A percentile compares a stretch with the other conserved stretches of the same genome.
Conservation (phyloP, 2,329 filamentous ascomycete genomes). For the Aureobasidium sp. region DNA sequence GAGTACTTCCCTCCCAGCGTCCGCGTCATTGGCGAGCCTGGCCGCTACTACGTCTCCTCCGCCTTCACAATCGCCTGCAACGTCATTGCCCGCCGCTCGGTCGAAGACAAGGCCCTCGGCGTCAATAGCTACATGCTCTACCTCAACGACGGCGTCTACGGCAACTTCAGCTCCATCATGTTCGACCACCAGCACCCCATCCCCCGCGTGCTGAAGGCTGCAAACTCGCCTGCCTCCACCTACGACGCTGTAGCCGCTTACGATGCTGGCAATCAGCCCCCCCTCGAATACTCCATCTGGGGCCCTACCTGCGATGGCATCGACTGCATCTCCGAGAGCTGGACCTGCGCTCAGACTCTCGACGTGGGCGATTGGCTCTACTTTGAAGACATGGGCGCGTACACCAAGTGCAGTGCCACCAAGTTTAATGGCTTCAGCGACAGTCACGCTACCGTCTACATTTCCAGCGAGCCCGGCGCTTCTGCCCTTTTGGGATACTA, state of each 20-base stretch:
- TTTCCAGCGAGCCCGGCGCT: constrained; percentile 87
- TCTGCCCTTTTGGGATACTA: constrained; percentile 53
- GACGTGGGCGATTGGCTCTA: constrained; percentile 97
- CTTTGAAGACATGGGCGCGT: constrained; percentile 98
- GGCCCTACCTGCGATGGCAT: constrained; percentile 97
- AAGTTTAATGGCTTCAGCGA: constrained; percentile 97
- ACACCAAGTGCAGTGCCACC: constrained; percentile 96
- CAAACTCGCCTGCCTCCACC: constrained; percentile 31
- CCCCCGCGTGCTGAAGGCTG: constrained; percentile 66
- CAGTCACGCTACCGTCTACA: constrained; percentile 84
- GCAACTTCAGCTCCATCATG: constrained; percentile 98
- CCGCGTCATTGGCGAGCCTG: constrained; percentile 88
- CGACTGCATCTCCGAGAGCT: constrained; percentile 80
- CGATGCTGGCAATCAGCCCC: constrained; percentile 35
- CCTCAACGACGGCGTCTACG: constrained; percentile 94
- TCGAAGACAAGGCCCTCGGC: constrained; percentile 58
- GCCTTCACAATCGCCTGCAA: constrained; percentile 95
- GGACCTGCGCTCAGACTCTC: constrained; percentile 64
- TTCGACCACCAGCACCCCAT: constrained; percentile 94
- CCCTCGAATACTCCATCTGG: constrained; percentile 89
- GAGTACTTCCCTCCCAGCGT: constrained; percentile 77
- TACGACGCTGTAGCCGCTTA: constrained; percentile 16
- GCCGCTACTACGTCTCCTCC: constrained; percentile 87
- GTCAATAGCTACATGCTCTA: constrained; percentile 89
- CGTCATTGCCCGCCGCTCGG: constrained; percentile 87